Evolutionary conservation across 2,329 filamentous ascomycete genomes (phyloP).

Genomic region (Talaromyces sp.): DNA sequence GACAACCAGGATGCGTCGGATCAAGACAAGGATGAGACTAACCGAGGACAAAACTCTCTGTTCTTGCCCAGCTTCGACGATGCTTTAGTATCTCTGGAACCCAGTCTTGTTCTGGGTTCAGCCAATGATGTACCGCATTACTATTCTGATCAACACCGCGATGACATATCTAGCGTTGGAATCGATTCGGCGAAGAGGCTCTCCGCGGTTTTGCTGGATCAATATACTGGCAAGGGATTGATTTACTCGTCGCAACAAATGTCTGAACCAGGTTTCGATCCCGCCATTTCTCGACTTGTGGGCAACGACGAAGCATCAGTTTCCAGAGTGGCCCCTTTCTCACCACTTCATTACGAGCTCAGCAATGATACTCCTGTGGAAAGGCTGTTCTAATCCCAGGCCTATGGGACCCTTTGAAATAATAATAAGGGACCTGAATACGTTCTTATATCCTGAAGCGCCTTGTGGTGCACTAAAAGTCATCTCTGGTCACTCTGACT

Average conservation of each 20-base stretch:
- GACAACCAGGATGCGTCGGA: background rate
- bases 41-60: background rate
- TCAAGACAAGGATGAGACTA: background rate
- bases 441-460: too few relatives aligned
- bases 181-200: background rate
- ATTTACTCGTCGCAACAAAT: background rate
- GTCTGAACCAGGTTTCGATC: background rate
- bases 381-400: background rate
- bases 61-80: background rate
- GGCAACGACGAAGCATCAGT: background rate
- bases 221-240: background rate
- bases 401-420: too few relatives aligned
- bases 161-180: background rate
- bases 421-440: too few relatives aligned
- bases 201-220: background rate
- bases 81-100: background rate
- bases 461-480: too few relatives aligned
- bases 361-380: background rate
- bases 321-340: background rate
- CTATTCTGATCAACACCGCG: background rate
- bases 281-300: background rate
- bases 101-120: background rate
- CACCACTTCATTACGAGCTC: background rate
- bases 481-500: too few relatives aligned
- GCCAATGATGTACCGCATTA: background rate